These are phyloP conservation scores for Magnolia officinalis DNA, from an alignment of 164 flowering plant species.

Conservation along the genomic window DNA sequence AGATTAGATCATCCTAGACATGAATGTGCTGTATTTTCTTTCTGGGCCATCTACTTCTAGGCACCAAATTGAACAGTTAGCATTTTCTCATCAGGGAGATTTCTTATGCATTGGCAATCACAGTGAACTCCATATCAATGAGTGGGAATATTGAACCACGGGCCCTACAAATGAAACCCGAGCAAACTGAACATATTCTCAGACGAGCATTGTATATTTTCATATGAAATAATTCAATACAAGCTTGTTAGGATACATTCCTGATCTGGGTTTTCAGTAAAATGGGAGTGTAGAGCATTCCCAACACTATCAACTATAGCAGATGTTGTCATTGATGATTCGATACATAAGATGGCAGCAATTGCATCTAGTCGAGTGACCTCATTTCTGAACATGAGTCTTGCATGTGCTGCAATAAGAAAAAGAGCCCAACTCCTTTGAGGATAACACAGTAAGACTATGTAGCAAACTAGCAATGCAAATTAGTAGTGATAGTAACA, in stretches of 20 bases:
- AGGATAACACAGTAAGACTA: background rate
- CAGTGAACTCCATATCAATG: background rate
- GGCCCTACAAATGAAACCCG: background rate
- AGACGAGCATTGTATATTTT: background rate
- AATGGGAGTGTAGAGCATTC: constrained; percentile 91
- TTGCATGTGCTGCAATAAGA: constrained; percentile 75
- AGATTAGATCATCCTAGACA: background rate
- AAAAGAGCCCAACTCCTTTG: background rate
- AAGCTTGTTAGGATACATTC: constrained; percentile 77
- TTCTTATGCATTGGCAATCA: background rate
- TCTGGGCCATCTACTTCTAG: background rate
- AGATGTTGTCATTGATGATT: constrained; percentile 96
- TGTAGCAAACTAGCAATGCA: background rate
- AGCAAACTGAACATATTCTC: background rate
- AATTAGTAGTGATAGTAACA: background rate
- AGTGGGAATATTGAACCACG: background rate
- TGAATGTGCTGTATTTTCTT: background rate
- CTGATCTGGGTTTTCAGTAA: constrained; percentile 77
- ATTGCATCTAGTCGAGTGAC: constrained; percentile 81
- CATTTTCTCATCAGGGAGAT: background rate
- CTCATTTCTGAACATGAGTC: constrained; percentile 93
- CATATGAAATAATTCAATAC: background rate
- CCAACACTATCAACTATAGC: constrained; percentile 89
- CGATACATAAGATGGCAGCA: constrained; percentile 89
- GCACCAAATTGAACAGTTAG: background rate